phyloP scores from a whole-genome alignment of 257 asterid species.

The Solanum stenotomum region DNA sequence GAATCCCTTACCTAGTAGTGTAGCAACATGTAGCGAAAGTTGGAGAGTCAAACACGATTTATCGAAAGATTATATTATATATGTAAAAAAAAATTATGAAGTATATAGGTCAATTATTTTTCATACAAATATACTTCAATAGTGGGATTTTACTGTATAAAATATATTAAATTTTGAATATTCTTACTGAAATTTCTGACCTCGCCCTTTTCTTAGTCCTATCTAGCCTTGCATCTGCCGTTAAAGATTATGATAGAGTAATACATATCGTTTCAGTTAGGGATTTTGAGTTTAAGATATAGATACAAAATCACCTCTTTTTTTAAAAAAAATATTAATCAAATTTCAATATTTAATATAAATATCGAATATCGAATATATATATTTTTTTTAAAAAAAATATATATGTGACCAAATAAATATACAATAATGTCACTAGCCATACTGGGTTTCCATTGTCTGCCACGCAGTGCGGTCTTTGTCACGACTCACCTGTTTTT shows the following conservation, averaged over 20 bases:
- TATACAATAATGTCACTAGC: not conserved
- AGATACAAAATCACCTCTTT: not conserved
- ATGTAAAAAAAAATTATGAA: too few species aligned
- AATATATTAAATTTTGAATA: too few species aligned
- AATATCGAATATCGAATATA: not conserved
- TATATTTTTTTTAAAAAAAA: too few species aligned
- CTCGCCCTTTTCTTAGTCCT: not conserved
- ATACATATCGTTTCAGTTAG: not conserved
- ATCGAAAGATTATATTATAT: too few species aligned
- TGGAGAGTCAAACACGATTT: not conserved
- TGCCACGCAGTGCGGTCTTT: conserved; percentile 24
- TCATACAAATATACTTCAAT: too few species aligned
- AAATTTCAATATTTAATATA: not conserved
- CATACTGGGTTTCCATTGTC: conserved; percentile 18
- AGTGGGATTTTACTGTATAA: too few species aligned
- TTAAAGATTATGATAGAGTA: not conserved
- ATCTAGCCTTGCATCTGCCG: too few species aligned
- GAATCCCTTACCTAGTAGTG: not conserved
- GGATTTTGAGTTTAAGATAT: not conserved
- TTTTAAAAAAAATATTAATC: not conserved
- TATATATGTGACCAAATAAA: not conserved
- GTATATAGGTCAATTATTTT: too few species aligned
- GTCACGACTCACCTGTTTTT: conserved; percentile 32
- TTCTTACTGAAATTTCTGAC: too few species aligned
- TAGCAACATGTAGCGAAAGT: not conserved